Conservation (phyloP, 1,139 yeast species). For the Candida tetrigidarum region DNA sequence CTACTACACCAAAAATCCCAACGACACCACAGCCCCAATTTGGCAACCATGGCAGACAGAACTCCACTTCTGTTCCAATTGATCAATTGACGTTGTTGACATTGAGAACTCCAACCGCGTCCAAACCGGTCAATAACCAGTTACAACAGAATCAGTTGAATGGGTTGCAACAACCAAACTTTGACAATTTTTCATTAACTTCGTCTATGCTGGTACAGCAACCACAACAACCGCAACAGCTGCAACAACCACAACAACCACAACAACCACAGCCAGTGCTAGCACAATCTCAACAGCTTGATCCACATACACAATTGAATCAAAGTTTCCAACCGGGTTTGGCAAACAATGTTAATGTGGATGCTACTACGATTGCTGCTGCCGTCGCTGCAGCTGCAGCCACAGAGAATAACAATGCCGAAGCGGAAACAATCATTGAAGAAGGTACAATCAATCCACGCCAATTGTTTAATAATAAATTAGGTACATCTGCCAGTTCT, state of each 20-base stretch:
- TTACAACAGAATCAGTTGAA: conserved; percentile 9
- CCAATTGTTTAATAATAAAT: conserved; percentile 27
- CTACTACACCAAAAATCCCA: conserved; percentile 13
- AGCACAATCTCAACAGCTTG: not conserved
- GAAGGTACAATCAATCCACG: conserved; percentile 40
- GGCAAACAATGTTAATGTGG: conserved; percentile 13
- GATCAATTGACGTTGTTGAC: conserved; percentile 37
- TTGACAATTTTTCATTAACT: conserved; percentile 10
- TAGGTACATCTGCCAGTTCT: conserved; percentile 20
- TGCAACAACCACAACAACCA: not conserved
- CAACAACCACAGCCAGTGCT: conserved; percentile 1
- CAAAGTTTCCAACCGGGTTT: conserved; percentile 11
- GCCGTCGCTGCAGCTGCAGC: conserved; percentile 15
- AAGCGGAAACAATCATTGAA: conserved; percentile 11
- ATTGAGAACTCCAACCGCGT: conserved; percentile 20
- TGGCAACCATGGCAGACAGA: conserved; percentile 16
- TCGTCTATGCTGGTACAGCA: conserved; percentile 6
- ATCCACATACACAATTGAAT: conserved; percentile 5
- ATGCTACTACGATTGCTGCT: conserved; percentile 15
- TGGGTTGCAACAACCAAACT: conserved; percentile 15
- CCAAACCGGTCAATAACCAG: conserved; percentile 11
- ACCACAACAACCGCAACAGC: conserved; percentile 1
- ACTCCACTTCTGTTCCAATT: conserved; percentile 23
- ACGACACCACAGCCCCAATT: conserved; percentile 12
- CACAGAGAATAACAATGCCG: conserved; percentile 17